Base-by-base conservation (phyloP, 305 asterid species). In the Nicotiana rustica region DNA sequence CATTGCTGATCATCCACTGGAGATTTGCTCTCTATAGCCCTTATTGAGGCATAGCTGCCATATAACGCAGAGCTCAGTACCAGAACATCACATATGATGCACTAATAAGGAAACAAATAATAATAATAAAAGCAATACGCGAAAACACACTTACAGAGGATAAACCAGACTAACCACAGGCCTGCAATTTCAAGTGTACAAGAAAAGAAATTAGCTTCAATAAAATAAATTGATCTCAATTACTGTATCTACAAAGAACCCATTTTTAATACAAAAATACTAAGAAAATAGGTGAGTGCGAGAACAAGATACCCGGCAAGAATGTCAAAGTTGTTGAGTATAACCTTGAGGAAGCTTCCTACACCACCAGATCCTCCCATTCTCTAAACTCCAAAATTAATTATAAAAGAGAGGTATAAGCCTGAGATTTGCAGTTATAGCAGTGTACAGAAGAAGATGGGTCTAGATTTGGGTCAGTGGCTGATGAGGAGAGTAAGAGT, bases 1-100 rank as follows among this genome's bases (percentile, higher is more conserved):
- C 99, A 96, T 82, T 96, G 99, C 82, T 96, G 97, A 92, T 96
- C 98, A 87, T 96, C 99, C 62, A 86, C 82, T 13, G 97, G 90
- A 2, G 97, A 92, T 86, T 96, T 93, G 10, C 93, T 88, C 91
- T 96, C 99, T 77, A 94, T 96, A 76, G 97, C 99, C 90, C 95
- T 86, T 69, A 96, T 93, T 31, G 98, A 96, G 1, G 97, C 99
- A 83, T 96, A 96, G 38, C 98, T 96, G 93, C 84, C 82, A 82
- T 3, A 77, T 8, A 36, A 8, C 61, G 6, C 13, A 49, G 6
- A 61, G 35, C n/a, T 25, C 66, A 56, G 56, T 70, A 47, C 33
- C 21, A 82, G 25, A 4, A 14, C 79, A 79, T 44, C 21, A 76
- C n/a, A 73, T 69, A 44, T 47, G 33, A 78, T 6, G 67, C 35